Evolutionary conservation across 2,329 filamentous ascomycete species (phyloP).

Genomic region (Helotiales sp.): DNA sequence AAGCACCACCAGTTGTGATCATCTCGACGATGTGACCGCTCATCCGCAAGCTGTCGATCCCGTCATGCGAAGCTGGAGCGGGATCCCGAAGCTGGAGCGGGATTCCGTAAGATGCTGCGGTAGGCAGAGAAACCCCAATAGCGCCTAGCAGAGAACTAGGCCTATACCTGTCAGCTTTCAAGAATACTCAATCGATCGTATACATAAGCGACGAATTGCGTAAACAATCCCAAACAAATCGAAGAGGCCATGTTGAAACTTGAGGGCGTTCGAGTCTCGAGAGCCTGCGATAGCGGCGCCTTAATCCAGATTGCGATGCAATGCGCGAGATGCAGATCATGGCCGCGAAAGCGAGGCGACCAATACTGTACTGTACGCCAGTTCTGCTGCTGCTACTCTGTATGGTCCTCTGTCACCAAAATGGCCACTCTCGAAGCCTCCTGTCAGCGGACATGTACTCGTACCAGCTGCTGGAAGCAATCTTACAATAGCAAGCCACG

Average conservation of each 20-base stretch:
- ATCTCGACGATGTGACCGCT: constrained; percentile 11
- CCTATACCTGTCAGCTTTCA: neutral
- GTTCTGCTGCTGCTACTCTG: too few species aligned
- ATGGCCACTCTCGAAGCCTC: too few species aligned
- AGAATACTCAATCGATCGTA: neutral
- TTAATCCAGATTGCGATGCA: neutral
- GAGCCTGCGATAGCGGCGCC: neutral
- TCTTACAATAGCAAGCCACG: too few species aligned
- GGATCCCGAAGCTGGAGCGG: too few species aligned
- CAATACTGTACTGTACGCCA: neutral
- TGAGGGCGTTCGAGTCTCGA: neutral
- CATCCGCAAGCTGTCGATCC: constrained; percentile 2
- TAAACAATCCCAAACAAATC: neutral
- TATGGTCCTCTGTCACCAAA: too few species aligned
- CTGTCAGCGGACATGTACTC: too few species aligned
- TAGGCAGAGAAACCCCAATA: too few species aligned
- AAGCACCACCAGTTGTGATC: neutral
- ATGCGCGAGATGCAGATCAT: neutral
- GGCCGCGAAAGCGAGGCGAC: constrained; percentile 1
- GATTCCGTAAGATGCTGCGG: too few species aligned
- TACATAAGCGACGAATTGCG: neutral
- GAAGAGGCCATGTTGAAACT: neutral
- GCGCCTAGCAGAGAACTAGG: neutral
- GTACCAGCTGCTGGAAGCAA: too few species aligned
- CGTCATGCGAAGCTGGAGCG: neutral